A percentile compares a stretch with the other conserved stretches of the same genome.
phyloP scores from a whole-genome alignment of 2,329 filamentous ascomycete genomes.

The Fusarium vanettenii region DNA sequence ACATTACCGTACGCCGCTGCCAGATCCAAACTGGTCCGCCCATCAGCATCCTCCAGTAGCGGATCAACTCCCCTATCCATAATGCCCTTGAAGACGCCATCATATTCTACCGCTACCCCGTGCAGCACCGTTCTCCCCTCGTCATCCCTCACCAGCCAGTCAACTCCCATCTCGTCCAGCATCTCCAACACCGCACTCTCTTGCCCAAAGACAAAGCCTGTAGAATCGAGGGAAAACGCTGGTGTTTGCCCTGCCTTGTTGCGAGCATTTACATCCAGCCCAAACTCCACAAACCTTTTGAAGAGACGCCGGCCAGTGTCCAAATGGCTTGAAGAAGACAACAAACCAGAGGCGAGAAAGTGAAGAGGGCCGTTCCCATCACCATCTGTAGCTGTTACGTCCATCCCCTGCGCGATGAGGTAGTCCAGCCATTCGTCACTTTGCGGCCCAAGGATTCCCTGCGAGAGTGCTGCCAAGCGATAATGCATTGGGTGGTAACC shows the following conservation, averaged over 20 bases:
- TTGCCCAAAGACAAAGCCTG: neutral
- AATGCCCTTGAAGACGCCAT: neutral
- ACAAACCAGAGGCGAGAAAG: conserved; percentile 7
- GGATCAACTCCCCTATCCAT: conserved; percentile 21
- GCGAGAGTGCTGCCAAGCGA: neutral
- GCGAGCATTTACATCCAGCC: conserved; percentile 25
- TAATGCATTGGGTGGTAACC: conserved; percentile 34
- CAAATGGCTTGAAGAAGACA: neutral
- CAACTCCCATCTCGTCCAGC: conserved; percentile 18
- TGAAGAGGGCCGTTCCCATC: conserved; percentile 22
- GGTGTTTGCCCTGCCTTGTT: conserved; percentile 29
- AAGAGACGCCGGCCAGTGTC: neutral
- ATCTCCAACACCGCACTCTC: neutral
- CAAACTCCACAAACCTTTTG: conserved; percentile 5
- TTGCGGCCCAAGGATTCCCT: neutral
- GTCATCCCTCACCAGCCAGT: conserved; percentile 28
- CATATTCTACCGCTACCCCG: neutral
- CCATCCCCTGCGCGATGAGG: conserved; percentile 14
- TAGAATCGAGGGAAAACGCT: conserved; percentile 1
- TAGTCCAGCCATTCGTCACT: conserved; percentile 12
- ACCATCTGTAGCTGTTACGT: conserved; percentile 17
- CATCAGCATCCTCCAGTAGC: conserved; percentile 24
- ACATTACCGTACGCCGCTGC: conserved; percentile 4
- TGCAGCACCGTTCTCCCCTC: conserved; percentile 22
- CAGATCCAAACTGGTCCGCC: conserved; percentile 22